These are phyloP conservation scores for Phytophthora europaea DNA, from an alignment of 352 stramenopile genomes.

Conservation along the genomic window DNA sequence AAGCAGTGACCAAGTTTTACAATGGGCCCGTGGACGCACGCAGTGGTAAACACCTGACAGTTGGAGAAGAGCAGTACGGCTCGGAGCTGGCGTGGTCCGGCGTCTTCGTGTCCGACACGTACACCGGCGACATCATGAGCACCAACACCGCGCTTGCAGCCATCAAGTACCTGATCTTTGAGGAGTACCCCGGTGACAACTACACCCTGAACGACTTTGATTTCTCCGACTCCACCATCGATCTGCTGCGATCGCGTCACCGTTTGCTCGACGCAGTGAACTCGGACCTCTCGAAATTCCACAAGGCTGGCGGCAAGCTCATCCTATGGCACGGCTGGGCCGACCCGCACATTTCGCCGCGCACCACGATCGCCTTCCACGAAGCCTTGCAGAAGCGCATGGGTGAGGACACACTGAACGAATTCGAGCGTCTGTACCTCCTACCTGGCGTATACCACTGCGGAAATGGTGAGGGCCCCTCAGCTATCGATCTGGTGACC, in stretches of 20 bases:
- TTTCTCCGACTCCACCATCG: conserved; percentile 49
- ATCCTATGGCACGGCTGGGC: conserved; percentile 61
- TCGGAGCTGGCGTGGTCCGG: conserved; percentile 54
- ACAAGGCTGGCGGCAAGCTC: conserved; percentile 48
- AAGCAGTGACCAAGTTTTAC: conserved; percentile 49
- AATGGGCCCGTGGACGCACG: conserved; percentile 40
- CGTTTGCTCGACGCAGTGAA: conserved; percentile 49
- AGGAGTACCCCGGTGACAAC: conserved; percentile 44
- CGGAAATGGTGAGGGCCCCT: conserved; percentile 47
- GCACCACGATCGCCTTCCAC: conserved; percentile 55
- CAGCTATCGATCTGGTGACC: conserved; percentile 51
- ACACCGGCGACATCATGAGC: conserved; percentile 40
- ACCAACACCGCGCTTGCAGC: conserved; percentile 43
- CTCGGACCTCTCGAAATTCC: conserved; percentile 48
- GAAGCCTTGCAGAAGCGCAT: conserved; percentile 47
- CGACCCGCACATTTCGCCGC: conserved; percentile 59
- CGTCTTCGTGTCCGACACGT: conserved; percentile 46
- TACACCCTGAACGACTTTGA: conserved; percentile 55
- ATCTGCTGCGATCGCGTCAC: conserved; percentile 43
- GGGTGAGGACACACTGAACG: conserved; percentile 35
- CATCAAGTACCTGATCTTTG: conserved; percentile 56
- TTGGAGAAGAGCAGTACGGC: conserved; percentile 53
- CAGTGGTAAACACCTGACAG: conserved; percentile 44
- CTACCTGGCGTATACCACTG: conserved; percentile 61
- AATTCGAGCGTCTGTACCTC: conserved; percentile 60